Evolutionary conservation across 2,329 filamentous ascomycete genomes (phyloP), one percentile per base, ranked within the genome.

Genomic region (Fonsecaea erecta): DNA sequence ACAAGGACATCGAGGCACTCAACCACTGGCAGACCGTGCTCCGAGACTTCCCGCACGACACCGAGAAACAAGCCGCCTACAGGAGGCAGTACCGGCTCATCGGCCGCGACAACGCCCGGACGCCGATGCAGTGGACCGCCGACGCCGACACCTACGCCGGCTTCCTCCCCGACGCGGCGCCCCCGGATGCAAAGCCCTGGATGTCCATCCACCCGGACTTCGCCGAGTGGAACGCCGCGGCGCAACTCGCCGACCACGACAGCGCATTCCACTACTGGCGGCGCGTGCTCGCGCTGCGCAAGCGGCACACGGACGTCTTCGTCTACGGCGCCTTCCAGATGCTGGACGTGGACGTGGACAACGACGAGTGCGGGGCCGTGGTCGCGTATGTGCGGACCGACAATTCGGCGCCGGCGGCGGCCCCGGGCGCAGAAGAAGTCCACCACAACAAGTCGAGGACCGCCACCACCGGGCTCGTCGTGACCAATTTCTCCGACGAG

Each of bases 41-140:
- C 28, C 11, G 46, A 16, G 48, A 67, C n/a, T 63, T 46, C 24
- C 62, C 64, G 1, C 14, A 65, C n/a, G 64, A 65, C 37, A 37
- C 40, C 35, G 60, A 64, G 30, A 61, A 61, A 37, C 57, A 65
- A 53, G 55, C 37, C 24, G 66, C 48, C 30, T 65, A 60, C 30
- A 52, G 40, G n/a, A 28, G 28, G 8, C 63, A 62, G 16, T 66
- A 65, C 24, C 57, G 62, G 2, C 35, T 58, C 11, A 63, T 64
- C 18, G 69, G 63, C 2, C 54, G 69, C 14, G 88, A 91, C 73
- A 86, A 91, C 72, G 83, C 87, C 8, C 81, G 89, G n/a, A 83
- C 86, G 2, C 89, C 89, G 0, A 86, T 92, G 78, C 87, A 89
- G 68, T 91, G 89, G 89, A 82, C 82, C 62, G 79, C 74, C 0